Evolutionary conservation across 441 rosid species (phyloP), one percentile per base, ranked within the genome.

Genomic region (Arabidopsis hybrid): DNA sequence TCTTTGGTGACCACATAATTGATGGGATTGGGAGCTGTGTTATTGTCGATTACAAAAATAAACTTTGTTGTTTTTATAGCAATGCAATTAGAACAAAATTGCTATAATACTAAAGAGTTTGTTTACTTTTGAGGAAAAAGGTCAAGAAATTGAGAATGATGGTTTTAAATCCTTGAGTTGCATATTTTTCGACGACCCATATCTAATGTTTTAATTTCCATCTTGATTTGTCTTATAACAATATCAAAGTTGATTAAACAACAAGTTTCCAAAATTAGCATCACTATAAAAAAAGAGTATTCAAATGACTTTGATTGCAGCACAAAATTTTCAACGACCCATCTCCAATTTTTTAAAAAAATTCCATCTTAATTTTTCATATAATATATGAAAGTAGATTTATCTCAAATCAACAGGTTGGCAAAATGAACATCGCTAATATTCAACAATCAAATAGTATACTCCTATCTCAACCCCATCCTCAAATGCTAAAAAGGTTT

Each of bases 391-490:
- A 61, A 67, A 61, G 26, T 61, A 68, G 51, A 34, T 61, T 43
- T 61, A 51, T 68, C 9, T 67, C 74, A 61, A 68, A 68, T 43
- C 36, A 75, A 75, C 29, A 75, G 29, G 70, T 69, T 53, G 69
- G 65, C 65, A 69, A 12, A 35, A 11, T 18, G 7, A 68, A 53
- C 63, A 61, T 68, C 57, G 4, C 16, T 52, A 58, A 16, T 35
- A 43, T 68, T 67, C 78, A 67, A 75, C 73, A 11, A 59, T 60
- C 6, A 52, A 72, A 61, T 16, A 50, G 68, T 60, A 56, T 16
- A 8, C 26, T 11, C 34, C 34, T 56, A 32, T 32, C 0, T 6
- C 46, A 45, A 49, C 49, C 12, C 3, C 53, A 56, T 62, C 39
- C 34, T 45, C 65, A 36, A 72, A 58, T 56, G 58, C 50, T 73